Evolutionary conservation across 257 asterid species (phyloP), one percentile per base, ranked within the genome.

Genomic region (Leonotis leonurus): DNA sequence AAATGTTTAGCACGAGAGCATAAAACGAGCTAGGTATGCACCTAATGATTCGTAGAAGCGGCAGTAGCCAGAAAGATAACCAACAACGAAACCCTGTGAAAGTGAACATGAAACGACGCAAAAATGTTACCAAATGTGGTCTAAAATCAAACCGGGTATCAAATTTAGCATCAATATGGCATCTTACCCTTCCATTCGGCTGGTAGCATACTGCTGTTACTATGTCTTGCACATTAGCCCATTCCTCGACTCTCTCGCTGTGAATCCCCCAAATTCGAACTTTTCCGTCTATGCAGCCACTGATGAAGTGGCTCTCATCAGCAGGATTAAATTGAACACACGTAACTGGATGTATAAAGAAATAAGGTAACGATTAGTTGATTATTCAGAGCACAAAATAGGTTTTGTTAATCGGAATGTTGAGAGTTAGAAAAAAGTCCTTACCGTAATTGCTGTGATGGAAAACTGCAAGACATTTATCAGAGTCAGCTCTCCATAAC

Each of bases 261-360:
- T 8, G 55, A 30, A 88, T 78, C 44, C 89, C 88, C 96, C 96
- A 90, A 64, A 87, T 78, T 50, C 96, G 83, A 68, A 83, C 88
- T 77, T 83, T 87, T n/a, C 93, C 96, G 60, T 90, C 97, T 3
- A 87, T 80, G 51, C 85, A 87, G 18, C 97, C 97, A 35, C 87
- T 85, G 25, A 85, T 76, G 82, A 90, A 90, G 73, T 68, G 60
- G 67, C 71, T 76, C 56, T 90, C 96, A 21, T 90, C 85, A 46
- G 60, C 70, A 10, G 98, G 98, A 70, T 90, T 82, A 78, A 90
- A 90, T 30, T 90, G 95, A 63, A 85, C 73, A 49, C 96, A 84
- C 22, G 98, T 88, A 29, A 88, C 98, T 90, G 88, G 40, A 78
- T 20, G 24, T 44, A 44, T 32, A 12, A 21, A 65, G 55, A 39